Conservation (phyloP, 306 rosid species). For the Albizia julibrissin region DNA sequence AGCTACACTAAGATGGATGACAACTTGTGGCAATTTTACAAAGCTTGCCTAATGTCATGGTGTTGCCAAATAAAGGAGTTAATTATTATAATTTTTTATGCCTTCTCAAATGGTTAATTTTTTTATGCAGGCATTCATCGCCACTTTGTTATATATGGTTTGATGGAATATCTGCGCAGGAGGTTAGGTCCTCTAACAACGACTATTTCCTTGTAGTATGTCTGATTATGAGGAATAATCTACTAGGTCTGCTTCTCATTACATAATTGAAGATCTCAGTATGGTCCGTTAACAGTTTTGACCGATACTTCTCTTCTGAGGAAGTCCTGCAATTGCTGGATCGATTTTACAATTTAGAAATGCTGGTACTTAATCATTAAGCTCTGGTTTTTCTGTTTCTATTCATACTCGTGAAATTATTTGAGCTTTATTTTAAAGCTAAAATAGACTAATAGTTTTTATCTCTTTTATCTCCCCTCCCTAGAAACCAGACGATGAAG, state of each 20-base stretch:
- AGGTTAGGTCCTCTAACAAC: conserved; percentile 56
- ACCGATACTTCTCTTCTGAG: conserved; percentile 77
- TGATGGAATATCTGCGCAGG: conserved; percentile 86
- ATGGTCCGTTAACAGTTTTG: conserved; percentile 61
- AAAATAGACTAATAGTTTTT: conserved; percentile 18
- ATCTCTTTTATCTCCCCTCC: conserved; percentile 4
- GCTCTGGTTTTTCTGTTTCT: background rate
- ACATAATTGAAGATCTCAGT: conserved; percentile 21
- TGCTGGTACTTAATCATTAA: conserved; percentile 64
- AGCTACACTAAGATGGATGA: conserved; percentile 21
- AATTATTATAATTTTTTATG: conserved; percentile 20
- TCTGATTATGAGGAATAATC: conserved; percentile 17
- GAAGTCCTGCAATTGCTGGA: conserved; percentile 92
- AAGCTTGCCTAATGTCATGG: conserved; percentile 19
- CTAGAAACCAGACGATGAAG: conserved; percentile 95
- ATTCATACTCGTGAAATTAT: background rate
- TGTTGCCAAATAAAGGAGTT: conserved; percentile 3
- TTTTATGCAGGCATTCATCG: conserved; percentile 81
- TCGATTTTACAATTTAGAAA: conserved; percentile 92
- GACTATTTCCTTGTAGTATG: conserved; percentile 20
- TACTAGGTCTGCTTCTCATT: conserved; percentile 13
- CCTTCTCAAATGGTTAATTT: conserved; percentile 21
- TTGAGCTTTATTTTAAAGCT: conserved; percentile 30
- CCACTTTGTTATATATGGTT: conserved; percentile 85
- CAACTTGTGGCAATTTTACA: conserved; percentile 17